Conservation (phyloP, 805 yeast genomes). For the Helenozyma rhizophorensis region DNA sequence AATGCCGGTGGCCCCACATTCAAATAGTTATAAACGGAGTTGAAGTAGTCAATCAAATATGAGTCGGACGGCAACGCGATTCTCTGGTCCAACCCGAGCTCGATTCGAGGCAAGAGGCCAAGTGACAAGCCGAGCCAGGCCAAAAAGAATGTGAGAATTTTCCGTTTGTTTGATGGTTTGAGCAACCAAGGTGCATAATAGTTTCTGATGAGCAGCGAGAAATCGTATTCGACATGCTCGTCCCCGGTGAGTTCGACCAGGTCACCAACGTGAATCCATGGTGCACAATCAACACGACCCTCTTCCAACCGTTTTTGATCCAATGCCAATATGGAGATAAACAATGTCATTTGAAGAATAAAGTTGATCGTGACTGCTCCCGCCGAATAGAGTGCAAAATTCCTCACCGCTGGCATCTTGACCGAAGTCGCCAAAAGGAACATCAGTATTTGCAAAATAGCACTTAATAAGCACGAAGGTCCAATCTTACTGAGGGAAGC, state of each 20-base stretch:
- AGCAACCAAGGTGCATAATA: slow-evolving; percentile 61
- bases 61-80: slow-evolving; percentile 83
- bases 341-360: slow-evolving; percentile 73
- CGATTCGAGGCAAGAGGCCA: slow-evolving; percentile 60
- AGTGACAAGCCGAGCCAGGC: slow-evolving; percentile 67
- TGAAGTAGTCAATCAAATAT: slow-evolving; percentile 74
- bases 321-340: slow-evolving; percentile 64
- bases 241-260: slow-evolving; percentile 4
- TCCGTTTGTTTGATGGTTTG: slow-evolving; percentile 40
- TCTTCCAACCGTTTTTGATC: slow-evolving; percentile 62
- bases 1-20: slow-evolving; percentile 91
- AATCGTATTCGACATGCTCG: slow-evolving; percentile 16
- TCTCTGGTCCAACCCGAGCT: slow-evolving; percentile 85
- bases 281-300: slow-evolving; percentile 56
- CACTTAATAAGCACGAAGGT: slow-evolving; percentile 79
- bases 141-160: slow-evolving; percentile 51
- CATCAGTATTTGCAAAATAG: slow-evolving; percentile 73
- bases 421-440: slow-evolving; percentile 76
- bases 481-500: slow-evolving; percentile 71
- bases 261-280: slow-evolving; percentile 41
- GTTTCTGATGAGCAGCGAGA: slow-evolving; percentile 36
- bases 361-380: slow-evolving; percentile 80
- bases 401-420: slow-evolving; percentile 93
- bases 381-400: slow-evolving; percentile 88
- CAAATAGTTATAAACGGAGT: slow-evolving; percentile 66